Base-by-base conservation (phyloP, 805 yeast species). In the Starmera dryadoides region DNA sequence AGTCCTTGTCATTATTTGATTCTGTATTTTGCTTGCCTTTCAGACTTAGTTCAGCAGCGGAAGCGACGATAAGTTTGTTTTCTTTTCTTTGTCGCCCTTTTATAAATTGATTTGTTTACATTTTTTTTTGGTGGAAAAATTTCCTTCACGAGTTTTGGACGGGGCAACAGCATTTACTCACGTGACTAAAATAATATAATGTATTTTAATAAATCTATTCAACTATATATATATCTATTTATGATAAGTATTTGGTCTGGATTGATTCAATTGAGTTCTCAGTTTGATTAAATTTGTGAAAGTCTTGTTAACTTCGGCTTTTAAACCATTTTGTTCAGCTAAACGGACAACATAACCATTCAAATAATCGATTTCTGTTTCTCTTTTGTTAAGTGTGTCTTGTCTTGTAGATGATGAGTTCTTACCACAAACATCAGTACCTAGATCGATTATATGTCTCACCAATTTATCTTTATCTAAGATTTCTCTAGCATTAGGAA, bases 351-450 rank as follows among this genome's bases (percentile, higher is more conserved):
- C 68, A 52, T 78, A 86, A 1, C 97, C 97, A 55, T 89, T 93
- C 42, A 91, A 80, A 55, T 74, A 83, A 43, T 81, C 84, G 17
- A 91, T 75, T 55, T 91, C 98, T 0, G 93, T 85, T 14, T 67
- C 70, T 47, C 75, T 71, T 42, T 73, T 42, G 44, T 64, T 61
- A 11, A 65, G 36, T 3, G 56, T 66, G 50, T 91, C 98, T 42
- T 69, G 71, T 53, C 73, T 60, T 73, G 68, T 69, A 2, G 73
- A 68, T 11, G 69, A 60, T 19, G 71, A 66, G 47, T 88, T 91
- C 31, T 68, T 56, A 0, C 73, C 69, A 4, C 89, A 75, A 10
- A 56, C 45, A 17, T 56, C 50, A 17, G 73, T 62, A 5, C 77
- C 76, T 8, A 64, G 58, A 19, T 56, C 36, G 11, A 73, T 68